These are phyloP conservation scores for Malassezia cuniculi DNA, from an alignment of 1,284 basidiomycete genomes.

Conservation along the genomic window DNA sequence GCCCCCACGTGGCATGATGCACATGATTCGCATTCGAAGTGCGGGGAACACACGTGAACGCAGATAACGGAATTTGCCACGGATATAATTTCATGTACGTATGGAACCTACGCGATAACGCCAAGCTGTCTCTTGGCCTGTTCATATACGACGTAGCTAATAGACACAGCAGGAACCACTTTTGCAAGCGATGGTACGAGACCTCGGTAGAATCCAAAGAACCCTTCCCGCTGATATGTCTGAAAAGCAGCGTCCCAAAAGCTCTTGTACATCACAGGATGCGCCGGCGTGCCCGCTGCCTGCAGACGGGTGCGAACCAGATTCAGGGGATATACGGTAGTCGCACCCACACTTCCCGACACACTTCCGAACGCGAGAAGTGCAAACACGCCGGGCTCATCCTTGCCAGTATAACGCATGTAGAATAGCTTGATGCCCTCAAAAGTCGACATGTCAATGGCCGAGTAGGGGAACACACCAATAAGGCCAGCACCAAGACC, in stretches of 20 bases:
- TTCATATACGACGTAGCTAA: slow-evolving; percentile 44
- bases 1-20: no score
- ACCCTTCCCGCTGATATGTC: slow-evolving; percentile 74
- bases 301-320: slow-evolving; percentile 86
- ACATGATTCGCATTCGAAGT: no score
- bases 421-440: slow-evolving; percentile 48
- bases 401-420: slow-evolving; percentile 45
- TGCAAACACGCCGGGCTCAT: slow-evolving; percentile 46
- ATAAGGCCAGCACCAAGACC: slow-evolving; percentile 58
- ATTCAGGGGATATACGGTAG: slow-evolving; percentile 46
- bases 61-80: not conserved
- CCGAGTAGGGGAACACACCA: slow-evolving; percentile 48
- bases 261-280: slow-evolving; percentile 56
- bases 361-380: slow-evolving; percentile 46
- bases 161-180: slow-evolving; percentile 35
- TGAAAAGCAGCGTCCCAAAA: slow-evolving; percentile 70
- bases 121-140: slow-evolving; percentile 11
- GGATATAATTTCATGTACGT: not conserved
- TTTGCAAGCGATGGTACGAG: slow-evolving; percentile 80
- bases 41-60: no score
- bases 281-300: slow-evolving; percentile 59
- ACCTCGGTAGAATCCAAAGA: slow-evolving; percentile 89
- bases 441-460: slow-evolving; percentile 47
- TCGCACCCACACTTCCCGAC: slow-evolving; percentile 46
- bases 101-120: not conserved